These are phyloP conservation scores for Penicillium sp. DNA, from an alignment of 2,329 filamentous ascomycete species.

Conservation along the genomic window DNA sequence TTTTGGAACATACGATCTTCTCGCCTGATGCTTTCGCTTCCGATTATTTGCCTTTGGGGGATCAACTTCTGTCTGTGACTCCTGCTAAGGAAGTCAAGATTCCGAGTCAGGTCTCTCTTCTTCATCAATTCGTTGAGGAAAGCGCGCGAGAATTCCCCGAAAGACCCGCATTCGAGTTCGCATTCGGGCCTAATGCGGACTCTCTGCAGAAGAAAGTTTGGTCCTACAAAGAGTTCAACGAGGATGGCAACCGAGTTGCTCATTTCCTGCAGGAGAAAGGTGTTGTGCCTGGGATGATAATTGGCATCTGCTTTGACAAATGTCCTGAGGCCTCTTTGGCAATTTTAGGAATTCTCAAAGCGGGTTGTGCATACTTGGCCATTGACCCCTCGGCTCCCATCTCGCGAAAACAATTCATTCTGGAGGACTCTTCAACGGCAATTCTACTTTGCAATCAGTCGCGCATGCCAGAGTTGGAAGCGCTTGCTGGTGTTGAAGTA, in stretches of 20 bases:
- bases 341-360: conserved; percentile 75
- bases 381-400: conserved; percentile 68
- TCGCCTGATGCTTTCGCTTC: conserved; percentile 39
- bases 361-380: conserved; percentile 74
- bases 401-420: conserved; percentile 69
- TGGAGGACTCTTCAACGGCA: conserved; percentile 63
- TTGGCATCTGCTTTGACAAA: conserved; percentile 78
- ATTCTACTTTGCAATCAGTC: conserved; percentile 56
- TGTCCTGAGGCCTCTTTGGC: conserved; percentile 77
- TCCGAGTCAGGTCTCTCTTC: conserved; percentile 51
- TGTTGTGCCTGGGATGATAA: conserved; percentile 52
- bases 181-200: conserved; percentile 48
- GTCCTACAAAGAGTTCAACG: conserved; percentile 69
- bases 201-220: conserved; percentile 51
- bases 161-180: conserved; percentile 69
- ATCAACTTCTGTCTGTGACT: conserved; percentile 53
- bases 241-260: conserved; percentile 66
- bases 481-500: conserved; percentile 33
- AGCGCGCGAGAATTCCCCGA: conserved; percentile 53
- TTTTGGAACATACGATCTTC: conserved; percentile 55
- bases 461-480: conserved; percentile 36
- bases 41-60: conserved; percentile 30
- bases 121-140: conserved; percentile 73
- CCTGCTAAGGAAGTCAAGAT: conserved; percentile 57
- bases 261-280: conserved; percentile 52